Evolutionary conservation across 176 grass and related monocot species (phyloP).

Genomic region (Coix lacrymajobi): DNA sequence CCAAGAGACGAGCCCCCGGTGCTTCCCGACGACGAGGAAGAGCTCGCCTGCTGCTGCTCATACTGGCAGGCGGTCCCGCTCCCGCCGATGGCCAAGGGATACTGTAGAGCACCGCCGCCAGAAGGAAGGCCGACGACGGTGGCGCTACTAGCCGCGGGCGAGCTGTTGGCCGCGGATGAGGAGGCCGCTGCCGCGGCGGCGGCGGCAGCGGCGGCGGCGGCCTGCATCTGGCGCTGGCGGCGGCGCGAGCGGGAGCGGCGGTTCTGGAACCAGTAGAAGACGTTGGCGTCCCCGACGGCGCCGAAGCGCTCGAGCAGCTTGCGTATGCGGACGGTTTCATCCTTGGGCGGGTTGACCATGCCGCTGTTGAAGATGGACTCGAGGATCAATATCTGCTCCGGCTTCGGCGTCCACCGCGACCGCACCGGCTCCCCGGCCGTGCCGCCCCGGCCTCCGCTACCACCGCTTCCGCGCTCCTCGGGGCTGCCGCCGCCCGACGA

Average conservation of each 20-base stretch:
- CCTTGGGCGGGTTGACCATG: constrained; percentile 95
- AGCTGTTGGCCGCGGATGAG: neutral
- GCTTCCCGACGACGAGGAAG: constrained; percentile 40
- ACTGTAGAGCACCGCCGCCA: neutral
- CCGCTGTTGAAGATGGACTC: constrained; percentile 98
- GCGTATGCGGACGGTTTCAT: constrained; percentile 86
- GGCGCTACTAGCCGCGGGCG: constrained; percentile 2
- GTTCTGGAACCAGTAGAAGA: constrained; percentile 99
- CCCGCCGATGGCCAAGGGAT: constrained; percentile 31
- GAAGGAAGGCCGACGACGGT: constrained; percentile 17
- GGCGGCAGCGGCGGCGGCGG: constrained; percentile 12
- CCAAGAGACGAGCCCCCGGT: constrained; percentile 40
- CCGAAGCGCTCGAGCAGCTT: constrained; percentile 91
- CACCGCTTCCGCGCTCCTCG: constrained; percentile 15
- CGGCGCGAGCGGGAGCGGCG: constrained; percentile 80
- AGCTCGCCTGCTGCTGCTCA: constrained; percentile 46
- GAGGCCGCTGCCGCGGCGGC: constrained; percentile 12
- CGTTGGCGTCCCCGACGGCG: constrained; percentile 85
- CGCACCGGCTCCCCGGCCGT: constrained; percentile 53
- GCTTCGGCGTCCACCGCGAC: constrained; percentile 88
- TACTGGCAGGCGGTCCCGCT: constrained; percentile 18
- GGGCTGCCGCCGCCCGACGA: constrained; percentile 45
- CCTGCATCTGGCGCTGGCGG: constrained; percentile 94
- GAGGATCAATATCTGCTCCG: constrained; percentile 95
- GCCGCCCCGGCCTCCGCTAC: constrained; percentile 21